Base-by-base conservation (phyloP, 2,329 filamentous ascomycete genomes). In the Emmonsia crescens region DNA sequence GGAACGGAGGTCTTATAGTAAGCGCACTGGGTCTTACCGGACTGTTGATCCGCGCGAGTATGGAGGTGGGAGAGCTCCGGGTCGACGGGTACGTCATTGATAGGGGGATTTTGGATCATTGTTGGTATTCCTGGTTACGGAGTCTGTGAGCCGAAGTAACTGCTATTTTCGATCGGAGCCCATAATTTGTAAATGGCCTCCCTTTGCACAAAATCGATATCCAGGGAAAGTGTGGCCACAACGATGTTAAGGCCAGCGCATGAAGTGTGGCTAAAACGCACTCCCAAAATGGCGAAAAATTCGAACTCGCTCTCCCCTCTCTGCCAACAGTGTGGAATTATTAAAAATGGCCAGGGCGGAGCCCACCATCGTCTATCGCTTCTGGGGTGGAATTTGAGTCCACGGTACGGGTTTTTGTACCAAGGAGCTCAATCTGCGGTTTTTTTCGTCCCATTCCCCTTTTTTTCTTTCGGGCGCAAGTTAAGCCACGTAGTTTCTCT, bases 21-120 rank as follows among this genome's bases (percentile, higher is more conserved):
- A 75, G 60, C 70, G 72, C 59, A 72, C 69, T 33, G 68, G 75
- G 60, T 76, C 77, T 16, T 82, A 81, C 69, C 77, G 80, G 73
- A 80, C 69, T 75, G 79, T 81, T 56, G 74, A 79, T 69, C 73
- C 77, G 59, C 60, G 68, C 64, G 69, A 71, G 54, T 76, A 74
- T 70, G 76, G 70, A 24, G 74, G 72, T 63, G 73, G 72, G 29
- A 62, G 66, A 33, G 36, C 60, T 38, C 63, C 62, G 21, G n/a
- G 62, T 52, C 67, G 66, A 46, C 21, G 60, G 67, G 65, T 66
- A 61, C 66, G 56, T 57, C 65, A 62, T 64, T 61, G 60, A 64
- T 64, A 29, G 38, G 16, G 40, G 12, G n/a, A 8, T 57, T 46
- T 31, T 29, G 55, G 38, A n/a, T 14, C 19, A 9, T 14, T 36